Evolutionary conservation across 352 stramenopile genomes (phyloP).

Genomic region (Pythium aristosporum): DNA sequence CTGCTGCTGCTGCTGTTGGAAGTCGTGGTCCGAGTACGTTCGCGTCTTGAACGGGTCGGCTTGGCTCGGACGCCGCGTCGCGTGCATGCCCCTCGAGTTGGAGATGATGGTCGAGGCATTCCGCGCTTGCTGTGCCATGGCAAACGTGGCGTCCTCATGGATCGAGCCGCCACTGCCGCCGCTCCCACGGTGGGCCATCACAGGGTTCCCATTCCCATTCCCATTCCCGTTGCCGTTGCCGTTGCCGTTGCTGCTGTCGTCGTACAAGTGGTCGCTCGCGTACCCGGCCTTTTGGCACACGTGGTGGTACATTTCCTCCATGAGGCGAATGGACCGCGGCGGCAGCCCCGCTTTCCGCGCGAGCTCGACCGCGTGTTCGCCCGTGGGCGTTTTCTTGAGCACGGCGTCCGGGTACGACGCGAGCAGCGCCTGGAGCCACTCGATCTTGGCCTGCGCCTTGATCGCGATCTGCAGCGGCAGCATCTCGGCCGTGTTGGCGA

Average conservation of each 20-base stretch:
- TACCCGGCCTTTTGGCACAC: conserved; percentile 71
- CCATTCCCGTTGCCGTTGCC: background rate
- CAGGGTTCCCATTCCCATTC: background rate
- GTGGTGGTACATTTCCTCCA: conserved; percentile 89
- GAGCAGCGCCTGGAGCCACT: conserved; percentile 84
- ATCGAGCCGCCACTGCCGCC: conserved; percentile 4
- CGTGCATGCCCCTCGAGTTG: background rate
- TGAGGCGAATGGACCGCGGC: conserved; percentile 60
- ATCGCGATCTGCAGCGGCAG: conserved; percentile 87
- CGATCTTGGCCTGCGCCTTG: conserved; percentile 83
- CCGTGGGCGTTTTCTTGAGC: conserved; percentile 66
- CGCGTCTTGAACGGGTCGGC: conserved; percentile 50
- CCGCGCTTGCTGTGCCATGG: background rate
- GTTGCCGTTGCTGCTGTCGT: conserved; percentile 30
- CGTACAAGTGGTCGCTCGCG: conserved; percentile 50
- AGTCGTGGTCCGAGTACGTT: conserved; percentile 66
- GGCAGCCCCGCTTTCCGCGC: conserved; percentile 59
- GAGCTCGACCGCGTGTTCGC: conserved; percentile 77
- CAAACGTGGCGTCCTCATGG: background rate
- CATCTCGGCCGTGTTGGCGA: conserved; percentile 81
- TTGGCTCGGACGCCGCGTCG: conserved; percentile 34
- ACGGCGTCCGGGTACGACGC: conserved; percentile 82
- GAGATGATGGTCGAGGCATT: background rate
- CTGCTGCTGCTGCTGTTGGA: conserved; percentile 3
- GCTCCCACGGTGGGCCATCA: background rate